Percentiles rank a stretch among this genome's conserved stretches.
phyloP scores from a whole-genome alignment of 306 rosid species.

The Neltuma alba region DNA sequence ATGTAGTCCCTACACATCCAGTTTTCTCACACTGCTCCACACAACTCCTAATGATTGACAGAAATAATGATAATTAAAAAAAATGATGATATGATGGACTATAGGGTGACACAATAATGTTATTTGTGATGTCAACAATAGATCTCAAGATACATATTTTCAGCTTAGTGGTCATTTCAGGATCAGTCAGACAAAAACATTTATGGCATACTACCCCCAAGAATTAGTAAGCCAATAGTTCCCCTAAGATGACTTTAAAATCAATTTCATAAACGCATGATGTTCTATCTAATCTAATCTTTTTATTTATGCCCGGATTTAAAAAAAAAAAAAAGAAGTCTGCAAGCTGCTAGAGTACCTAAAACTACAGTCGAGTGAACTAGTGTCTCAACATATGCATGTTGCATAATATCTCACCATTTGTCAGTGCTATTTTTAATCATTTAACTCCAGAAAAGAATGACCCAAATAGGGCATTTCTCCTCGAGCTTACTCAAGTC shows the following conservation, averaged over 20 bases:
- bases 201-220: background rate
- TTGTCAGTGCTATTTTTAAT: background rate
- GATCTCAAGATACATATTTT: background rate
- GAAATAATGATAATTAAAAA: background rate
- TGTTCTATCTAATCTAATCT: background rate
- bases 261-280: background rate
- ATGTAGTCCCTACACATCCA: conserved; percentile 83
- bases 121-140: background rate
- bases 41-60: conserved; percentile 60
- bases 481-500: background rate
- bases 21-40: conserved; percentile 79
- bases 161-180: background rate
- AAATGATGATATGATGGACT: conserved; percentile 2
- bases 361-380: background rate
- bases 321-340: background rate
- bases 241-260: background rate
- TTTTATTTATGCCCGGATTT: background rate
- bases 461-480: background rate
- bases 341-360: background rate
- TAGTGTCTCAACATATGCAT: background rate
- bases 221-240: background rate
- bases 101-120: conserved; percentile 5
- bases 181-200: background rate
- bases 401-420: background rate
- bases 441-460: background rate